phyloP scores from a whole-genome alignment of 73 alveolate genomes.

The Symbiodinium pilosum region DNA sequence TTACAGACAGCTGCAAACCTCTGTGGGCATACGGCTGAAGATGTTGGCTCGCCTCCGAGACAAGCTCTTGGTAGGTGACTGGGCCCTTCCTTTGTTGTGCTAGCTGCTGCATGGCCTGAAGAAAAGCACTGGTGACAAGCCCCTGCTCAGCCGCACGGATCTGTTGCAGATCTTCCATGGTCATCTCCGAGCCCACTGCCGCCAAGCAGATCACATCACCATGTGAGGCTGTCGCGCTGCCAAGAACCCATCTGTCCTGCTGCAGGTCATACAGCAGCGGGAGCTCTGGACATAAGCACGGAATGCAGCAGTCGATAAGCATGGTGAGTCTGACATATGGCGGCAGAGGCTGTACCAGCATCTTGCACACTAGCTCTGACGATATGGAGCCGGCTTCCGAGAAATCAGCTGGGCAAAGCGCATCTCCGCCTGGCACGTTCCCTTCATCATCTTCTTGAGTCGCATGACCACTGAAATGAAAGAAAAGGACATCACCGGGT shows the following conservation, averaged over 20 bases:
- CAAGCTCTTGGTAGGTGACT: slow-evolving; percentile 47
- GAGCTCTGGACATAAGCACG: slow-evolving; percentile 57
- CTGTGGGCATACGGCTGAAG: slow-evolving; percentile 47
- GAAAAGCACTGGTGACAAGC: slow-evolving; percentile 46
- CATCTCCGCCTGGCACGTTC: slow-evolving; percentile 3
- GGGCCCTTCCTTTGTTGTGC: slow-evolving; percentile 63
- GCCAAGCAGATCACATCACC: slow-evolving; percentile 56
- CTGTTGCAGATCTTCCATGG: slow-evolving; percentile 38
- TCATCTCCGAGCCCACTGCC: slow-evolving; percentile 44
- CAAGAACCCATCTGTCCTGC: slow-evolving; percentile 8
- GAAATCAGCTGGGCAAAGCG: slow-evolving; percentile 57
- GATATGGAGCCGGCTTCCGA: not conserved
- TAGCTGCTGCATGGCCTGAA: slow-evolving; percentile 84
- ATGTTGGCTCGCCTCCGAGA: slow-evolving; percentile 42
- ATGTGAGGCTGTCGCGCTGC: not conserved
- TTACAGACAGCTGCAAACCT: slow-evolving; percentile 77
- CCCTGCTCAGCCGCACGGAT: slow-evolving; percentile 64
- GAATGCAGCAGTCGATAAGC: slow-evolving; percentile 73
- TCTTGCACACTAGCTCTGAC: not conserved
- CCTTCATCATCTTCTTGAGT: slow-evolving; percentile 25
- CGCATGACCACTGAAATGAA: slow-evolving; percentile 71
- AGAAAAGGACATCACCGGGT: slow-evolving; percentile 82
- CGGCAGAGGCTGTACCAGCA: not conserved
- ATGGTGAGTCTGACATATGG: slow-evolving; percentile 42
- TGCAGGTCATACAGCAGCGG: slow-evolving; percentile 33